Conservation (phyloP, 345 rosid species). For the Eucalyptus cladocalyx region DNA sequence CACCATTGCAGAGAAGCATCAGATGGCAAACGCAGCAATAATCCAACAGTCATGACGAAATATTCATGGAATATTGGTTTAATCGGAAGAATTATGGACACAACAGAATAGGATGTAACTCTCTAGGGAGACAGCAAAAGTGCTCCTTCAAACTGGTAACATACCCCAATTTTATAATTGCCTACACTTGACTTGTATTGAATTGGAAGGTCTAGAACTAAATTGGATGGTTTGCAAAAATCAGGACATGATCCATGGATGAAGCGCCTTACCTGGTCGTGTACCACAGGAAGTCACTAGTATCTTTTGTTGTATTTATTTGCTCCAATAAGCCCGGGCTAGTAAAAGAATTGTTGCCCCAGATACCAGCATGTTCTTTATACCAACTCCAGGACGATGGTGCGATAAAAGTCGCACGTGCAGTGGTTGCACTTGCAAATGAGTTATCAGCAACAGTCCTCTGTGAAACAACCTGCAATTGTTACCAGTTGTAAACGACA, state of each 20-base stretch:
- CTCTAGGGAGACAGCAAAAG: background rate
- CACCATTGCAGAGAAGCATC: background rate
- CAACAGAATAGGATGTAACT: background rate
- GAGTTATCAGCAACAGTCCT: constrained; percentile 20
- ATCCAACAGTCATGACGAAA: background rate
- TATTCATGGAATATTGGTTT: background rate
- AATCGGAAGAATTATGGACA: background rate
- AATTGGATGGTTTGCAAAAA: background rate
- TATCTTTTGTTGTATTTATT: constrained; percentile 46
- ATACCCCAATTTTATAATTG: background rate
- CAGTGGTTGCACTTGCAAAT: constrained; percentile 1
- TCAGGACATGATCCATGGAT: background rate
- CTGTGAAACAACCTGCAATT: constrained; percentile 40
- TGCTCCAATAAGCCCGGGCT: constrained; percentile 34
- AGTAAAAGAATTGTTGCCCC: constrained; percentile 34
- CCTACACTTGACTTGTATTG: background rate
- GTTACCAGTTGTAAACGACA: background rate
- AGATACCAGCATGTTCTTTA: constrained; percentile 34
- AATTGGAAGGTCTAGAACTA: background rate
- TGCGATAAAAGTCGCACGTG: background rate
- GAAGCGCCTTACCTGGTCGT: constrained; percentile 21
- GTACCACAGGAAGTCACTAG: constrained; percentile 55
- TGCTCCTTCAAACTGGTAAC: background rate
- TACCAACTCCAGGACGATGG: constrained; percentile 41
- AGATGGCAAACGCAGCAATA: background rate